A percentile compares a stretch with the other conserved stretches of the same genome.
phyloP scores from a whole-genome alignment of 2,329 filamentous ascomycete genomes.

The Aspergillus neoniger region DNA sequence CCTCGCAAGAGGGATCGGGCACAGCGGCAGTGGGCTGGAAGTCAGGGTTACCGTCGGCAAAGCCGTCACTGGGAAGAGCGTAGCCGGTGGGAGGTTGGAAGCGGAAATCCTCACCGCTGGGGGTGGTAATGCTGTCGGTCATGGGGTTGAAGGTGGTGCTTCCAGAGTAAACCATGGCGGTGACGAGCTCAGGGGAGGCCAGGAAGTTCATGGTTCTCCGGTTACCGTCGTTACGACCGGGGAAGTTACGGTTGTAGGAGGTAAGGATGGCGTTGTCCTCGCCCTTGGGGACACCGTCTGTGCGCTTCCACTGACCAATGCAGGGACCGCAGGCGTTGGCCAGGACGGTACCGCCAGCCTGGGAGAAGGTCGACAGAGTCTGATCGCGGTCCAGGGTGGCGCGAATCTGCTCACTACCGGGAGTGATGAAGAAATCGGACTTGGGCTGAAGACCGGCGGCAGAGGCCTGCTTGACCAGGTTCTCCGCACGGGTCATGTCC shows the following conservation, averaged over 20 bases:
- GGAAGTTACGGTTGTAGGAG: constrained; percentile 98
- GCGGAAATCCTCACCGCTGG: constrained; percentile 78
- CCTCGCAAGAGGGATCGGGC: constrained; percentile 68
- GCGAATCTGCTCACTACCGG: constrained; percentile 93
- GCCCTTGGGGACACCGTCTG: constrained; percentile 80
- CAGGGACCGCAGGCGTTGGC: constrained; percentile 95
- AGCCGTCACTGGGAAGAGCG: constrained; percentile 69
- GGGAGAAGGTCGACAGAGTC: constrained; percentile 80
- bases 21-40: constrained; percentile 72
- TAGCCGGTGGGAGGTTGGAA: constrained; percentile 73
- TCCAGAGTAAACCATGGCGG: constrained; percentile 91
- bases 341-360: constrained; percentile 83
- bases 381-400: constrained; percentile 89
- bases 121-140: constrained; percentile 78
- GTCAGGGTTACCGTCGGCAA: constrained; percentile 73
- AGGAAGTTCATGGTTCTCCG: constrained; percentile 98
- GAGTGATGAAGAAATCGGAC: constrained; percentile 92
- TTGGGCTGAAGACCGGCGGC: constrained; percentile 87
- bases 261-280: constrained; percentile 92
- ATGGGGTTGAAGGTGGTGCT: constrained; percentile 94
- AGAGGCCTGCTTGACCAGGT: constrained; percentile 86
- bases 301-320: constrained; percentile 93
- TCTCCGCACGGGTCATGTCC: constrained; percentile 95
- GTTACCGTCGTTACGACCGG: constrained; percentile 95
- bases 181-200: constrained; percentile 93